These are phyloP conservation scores for Fusarium bulbicola DNA, from an alignment of 2,329 filamentous ascomycete species.

Conservation along the genomic window DNA sequence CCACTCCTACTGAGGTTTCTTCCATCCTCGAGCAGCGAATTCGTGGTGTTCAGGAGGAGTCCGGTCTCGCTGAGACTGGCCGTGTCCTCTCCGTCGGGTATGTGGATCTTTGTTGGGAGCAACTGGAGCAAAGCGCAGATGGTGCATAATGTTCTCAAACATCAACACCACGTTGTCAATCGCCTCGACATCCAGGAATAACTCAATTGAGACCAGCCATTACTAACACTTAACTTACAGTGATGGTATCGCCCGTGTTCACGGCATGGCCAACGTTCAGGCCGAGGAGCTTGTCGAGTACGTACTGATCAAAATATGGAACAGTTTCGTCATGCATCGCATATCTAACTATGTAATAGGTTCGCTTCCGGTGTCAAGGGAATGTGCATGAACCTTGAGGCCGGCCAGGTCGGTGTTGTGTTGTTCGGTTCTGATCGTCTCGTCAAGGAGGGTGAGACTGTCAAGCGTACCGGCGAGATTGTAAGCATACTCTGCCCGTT, in stretches of 20 bases:
- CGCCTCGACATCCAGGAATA: constrained; percentile 20
- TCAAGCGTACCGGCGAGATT: constrained; percentile 99
- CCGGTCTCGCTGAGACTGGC: constrained; percentile 95
- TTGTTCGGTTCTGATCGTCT: constrained; percentile 99
- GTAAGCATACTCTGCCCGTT: constrained; percentile 64
- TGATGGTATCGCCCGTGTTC: constrained; percentile 99
- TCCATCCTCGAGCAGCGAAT: constrained; percentile 99
- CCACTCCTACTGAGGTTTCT: constrained; percentile 95
- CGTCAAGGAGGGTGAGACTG: constrained; percentile 98
- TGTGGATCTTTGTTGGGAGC: constrained; percentile 55
- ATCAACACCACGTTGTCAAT: constrained; percentile 16
- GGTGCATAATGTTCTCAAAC: constrained; percentile 13
- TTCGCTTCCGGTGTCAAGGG: constrained; percentile 99
- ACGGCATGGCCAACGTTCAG: constrained; percentile 99
- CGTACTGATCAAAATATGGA: constrained; percentile 53
- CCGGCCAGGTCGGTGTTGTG: constrained; percentile 99
- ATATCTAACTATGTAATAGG: constrained; percentile 59
- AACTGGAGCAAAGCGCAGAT: constrained; percentile 27
- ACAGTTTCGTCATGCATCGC: constrained; percentile 1
- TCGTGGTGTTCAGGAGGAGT: constrained; percentile 97
- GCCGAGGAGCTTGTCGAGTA: constrained; percentile 99
- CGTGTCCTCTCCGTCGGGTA: constrained; percentile 99
- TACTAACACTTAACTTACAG: constrained; percentile 61
- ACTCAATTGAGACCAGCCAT: constrained; percentile 19
- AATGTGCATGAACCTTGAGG: constrained; percentile 99